Base-by-base conservation (phyloP, 2,329 filamentous ascomycete genomes). In the Alternaria alternata region DNA sequence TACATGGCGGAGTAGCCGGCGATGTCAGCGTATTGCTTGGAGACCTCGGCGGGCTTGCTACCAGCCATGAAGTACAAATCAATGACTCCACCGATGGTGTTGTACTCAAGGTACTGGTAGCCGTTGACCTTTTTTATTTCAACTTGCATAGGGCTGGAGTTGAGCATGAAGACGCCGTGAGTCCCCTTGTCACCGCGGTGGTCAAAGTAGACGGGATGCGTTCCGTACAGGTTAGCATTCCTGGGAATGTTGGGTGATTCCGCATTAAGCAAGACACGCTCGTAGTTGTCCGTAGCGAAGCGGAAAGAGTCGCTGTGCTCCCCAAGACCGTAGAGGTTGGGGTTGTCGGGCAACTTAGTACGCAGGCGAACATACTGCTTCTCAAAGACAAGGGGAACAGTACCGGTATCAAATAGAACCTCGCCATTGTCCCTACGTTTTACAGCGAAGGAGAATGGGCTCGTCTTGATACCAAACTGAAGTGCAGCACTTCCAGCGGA, bases 281-380 rank as follows among this genome's bases (percentile, higher is more conserved):
- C 87, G 74, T 91, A 91, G 75, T 89, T 85, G 30, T 85, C 87
- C 0, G 87, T 90, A 56, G 88, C 87, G 62, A 93, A 82, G 36
- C 86, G 85, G 70, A 93, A 88, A 1, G 88, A 82, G 67, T 94
- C 91, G 3, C 86, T 89, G 74, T 93, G 90, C 78, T 94, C 91
- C 36, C 92, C 92, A 2, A 94, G 83, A 0, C 92, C 92, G 73
- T 95, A 95, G 6, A 95, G 80, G 68, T 90, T 87, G 0, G 91
- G 90, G 54, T 88, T 81, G 1, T 86, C 77, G 0, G 92, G 91
- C 11, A 95, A 82, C 61, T 83, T 86, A 2, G 91, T 94, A 43
- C 90, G 85, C 59, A 94, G 82, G 20, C 89, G 87, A 24, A 95
- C 78, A 70, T 93, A 95, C 76, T 95, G 91, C 11, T 87, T 87